A percentile compares a stretch with the other conserved stretches of the same genome.
Conservation (phyloP, 371 early-diverging fungal genomes). For the Mucor saturninus region DNA sequence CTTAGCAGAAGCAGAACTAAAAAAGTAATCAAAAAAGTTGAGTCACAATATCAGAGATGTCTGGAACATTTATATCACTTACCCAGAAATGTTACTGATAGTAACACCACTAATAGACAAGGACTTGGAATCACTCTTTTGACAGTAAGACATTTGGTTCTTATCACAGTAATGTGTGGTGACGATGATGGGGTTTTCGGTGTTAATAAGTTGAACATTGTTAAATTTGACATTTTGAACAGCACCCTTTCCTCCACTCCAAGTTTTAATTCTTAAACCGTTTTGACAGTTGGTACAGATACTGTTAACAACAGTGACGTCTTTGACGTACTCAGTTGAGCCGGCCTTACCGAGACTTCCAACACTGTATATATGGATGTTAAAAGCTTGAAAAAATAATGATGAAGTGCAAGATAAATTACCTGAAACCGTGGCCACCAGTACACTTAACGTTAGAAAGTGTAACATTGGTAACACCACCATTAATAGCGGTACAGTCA, state of each 20-base stretch:
- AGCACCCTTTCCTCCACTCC: conserved; percentile 37
- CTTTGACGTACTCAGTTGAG: conserved; percentile 28
- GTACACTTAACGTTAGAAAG: conserved; percentile 28
- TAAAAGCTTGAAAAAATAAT: not conserved
- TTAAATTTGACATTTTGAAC: conserved; percentile 34
- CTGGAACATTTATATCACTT: not conserved
- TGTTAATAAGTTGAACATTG: conserved; percentile 24
- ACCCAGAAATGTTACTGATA: conserved; percentile 32
- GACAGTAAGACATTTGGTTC: conserved; percentile 34
- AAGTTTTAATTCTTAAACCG: conserved; percentile 47
- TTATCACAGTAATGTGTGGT: conserved; percentile 45
- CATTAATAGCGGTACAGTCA: conserved; percentile 42
- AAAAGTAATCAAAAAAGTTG: not conserved
- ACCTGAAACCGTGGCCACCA: conserved; percentile 38
- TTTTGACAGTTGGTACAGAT: conserved; percentile 42
- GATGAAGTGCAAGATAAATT: not conserved
- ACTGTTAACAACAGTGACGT: conserved; percentile 27
- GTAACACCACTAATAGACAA: conserved; percentile 33
- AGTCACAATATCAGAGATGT: not conserved
- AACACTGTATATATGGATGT: conserved; percentile 17
- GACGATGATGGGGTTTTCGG: conserved; percentile 38
- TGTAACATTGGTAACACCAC: conserved; percentile 36
- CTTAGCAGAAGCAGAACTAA: conserved; percentile 16
- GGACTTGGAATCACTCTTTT: conserved; percentile 23
- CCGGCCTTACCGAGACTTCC: conserved; percentile 43